Conservation (phyloP, 2,329 filamentous ascomycete species). For the Erysiphe neolycopersici region DNA sequence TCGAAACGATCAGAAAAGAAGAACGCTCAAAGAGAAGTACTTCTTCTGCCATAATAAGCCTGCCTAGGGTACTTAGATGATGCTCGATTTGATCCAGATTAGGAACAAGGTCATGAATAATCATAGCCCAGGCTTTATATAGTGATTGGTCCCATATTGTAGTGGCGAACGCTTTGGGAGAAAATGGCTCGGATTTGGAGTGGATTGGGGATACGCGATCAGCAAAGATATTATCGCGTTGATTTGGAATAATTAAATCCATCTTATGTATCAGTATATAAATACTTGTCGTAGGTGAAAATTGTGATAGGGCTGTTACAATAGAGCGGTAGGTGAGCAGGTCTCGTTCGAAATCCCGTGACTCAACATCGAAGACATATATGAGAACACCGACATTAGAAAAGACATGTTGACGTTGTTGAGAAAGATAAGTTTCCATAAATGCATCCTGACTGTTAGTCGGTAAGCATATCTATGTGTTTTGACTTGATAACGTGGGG, state of each 20-base stretch:
- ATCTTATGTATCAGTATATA: constrained; percentile 98
- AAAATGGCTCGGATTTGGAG: constrained; percentile 45
- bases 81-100: constrained; percentile 72
- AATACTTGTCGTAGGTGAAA: constrained; percentile 53
- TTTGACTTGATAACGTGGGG: too few species aligned
- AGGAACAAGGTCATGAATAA: constrained; percentile 93
- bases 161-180: constrained; percentile 71
- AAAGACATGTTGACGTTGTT: constrained; percentile 90
- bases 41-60: constrained; percentile 77
- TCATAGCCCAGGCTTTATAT: constrained; percentile 95
- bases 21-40: constrained; percentile 85
- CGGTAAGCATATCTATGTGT: neutral
- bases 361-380: constrained; percentile 98
- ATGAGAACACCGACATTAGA: constrained; percentile 89
- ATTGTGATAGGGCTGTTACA: constrained; percentile 68
- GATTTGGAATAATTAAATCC: constrained; percentile 66
- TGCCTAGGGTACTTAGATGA: constrained; percentile 57
- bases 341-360: constrained; percentile 77
- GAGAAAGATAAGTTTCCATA: constrained; percentile 92
- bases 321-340: constrained; percentile 80
- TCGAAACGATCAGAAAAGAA: constrained; percentile 88
- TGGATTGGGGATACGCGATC: constrained; percentile 56
- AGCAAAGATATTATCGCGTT: constrained; percentile 59
- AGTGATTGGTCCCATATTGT: constrained; percentile 97
- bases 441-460: constrained; percentile 66